These are phyloP conservation scores for Ceratocystis diversiconidia DNA, from an alignment of 2,329 filamentous ascomycete genomes.

Conservation along the genomic window DNA sequence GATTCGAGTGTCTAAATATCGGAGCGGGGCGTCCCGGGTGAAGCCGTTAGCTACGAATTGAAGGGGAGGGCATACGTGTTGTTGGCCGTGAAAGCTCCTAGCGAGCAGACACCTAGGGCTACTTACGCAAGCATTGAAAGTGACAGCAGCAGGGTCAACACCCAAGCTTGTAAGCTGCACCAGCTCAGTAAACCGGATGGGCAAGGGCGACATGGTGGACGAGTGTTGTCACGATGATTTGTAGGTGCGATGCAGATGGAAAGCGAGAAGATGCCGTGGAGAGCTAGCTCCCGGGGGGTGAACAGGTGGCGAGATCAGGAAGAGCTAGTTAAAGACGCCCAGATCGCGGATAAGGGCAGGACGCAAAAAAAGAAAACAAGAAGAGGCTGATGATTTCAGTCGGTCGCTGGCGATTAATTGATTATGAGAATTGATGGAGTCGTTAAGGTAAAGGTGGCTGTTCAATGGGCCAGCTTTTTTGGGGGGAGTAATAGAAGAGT, in stretches of 20 bases:
- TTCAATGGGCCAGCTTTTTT: conserved; percentile 13
- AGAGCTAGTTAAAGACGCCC: conserved; percentile 15
- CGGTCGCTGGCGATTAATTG: background rate
- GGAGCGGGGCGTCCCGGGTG: background rate
- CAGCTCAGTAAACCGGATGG: conserved; percentile 88
- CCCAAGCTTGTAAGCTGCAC: conserved; percentile 47
- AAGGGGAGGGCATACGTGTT: background rate
- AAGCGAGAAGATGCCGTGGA: conserved; percentile 10
- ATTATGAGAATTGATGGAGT: background rate
- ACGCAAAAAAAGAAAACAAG: background rate
- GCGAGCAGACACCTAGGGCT: background rate
- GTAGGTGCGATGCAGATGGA: background rate
- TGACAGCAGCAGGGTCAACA: conserved; percentile 43
- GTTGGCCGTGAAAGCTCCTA: background rate
- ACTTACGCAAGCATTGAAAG: conserved; percentile 67
- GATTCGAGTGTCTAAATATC: conserved; percentile 77
- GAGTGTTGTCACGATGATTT: background rate
- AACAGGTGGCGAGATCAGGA: conserved; percentile 16
- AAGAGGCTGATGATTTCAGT: background rate
- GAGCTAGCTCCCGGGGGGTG: conserved; percentile 16
- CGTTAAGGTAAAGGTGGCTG: conserved; percentile 11
- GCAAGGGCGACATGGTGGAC: conserved; percentile 49
- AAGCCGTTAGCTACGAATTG: conserved; percentile 3
- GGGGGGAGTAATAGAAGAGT: background rate
- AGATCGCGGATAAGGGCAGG: background rate